A percentile compares a stretch with the other conserved stretches of the same genome.
phyloP scores from a whole-genome alignment of 2,329 filamentous ascomycete species.

The Diaporthe sp. region DNA sequence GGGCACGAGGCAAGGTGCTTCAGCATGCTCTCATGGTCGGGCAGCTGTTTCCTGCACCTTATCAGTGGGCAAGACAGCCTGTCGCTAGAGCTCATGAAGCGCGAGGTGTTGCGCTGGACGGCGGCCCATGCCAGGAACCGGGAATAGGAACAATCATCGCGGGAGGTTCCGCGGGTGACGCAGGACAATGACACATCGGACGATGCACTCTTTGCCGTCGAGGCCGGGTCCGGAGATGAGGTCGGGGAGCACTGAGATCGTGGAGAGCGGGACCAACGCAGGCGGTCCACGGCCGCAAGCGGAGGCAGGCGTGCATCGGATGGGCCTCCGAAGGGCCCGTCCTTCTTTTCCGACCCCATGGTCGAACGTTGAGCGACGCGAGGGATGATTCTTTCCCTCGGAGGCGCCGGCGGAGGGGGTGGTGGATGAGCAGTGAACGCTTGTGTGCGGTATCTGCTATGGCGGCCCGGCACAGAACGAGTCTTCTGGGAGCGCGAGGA shows the following conservation, averaged over 20 bases:
- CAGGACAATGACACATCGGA: conserved; percentile 29
- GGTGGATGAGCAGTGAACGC: neutral
- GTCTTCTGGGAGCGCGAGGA: conserved; percentile 9
- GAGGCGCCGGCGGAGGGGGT: neutral
- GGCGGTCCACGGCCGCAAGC: conserved; percentile 15
- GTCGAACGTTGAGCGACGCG: neutral
- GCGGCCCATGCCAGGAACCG: conserved; percentile 68
- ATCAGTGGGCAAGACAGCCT: conserved; percentile 63
- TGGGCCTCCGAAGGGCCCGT: conserved; percentile 29
- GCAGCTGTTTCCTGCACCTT: conserved; percentile 60
- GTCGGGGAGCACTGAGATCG: conserved; percentile 17
- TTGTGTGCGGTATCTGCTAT: neutral
- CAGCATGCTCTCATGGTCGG: conserved; percentile 64
- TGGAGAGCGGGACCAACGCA: neutral
- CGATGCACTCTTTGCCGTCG: conserved; percentile 7
- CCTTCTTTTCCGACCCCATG: conserved; percentile 32
- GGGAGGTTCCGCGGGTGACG: conserved; percentile 52
- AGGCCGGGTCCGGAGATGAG: conserved; percentile 8
- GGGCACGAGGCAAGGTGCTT: conserved; percentile 61
- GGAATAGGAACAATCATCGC: conserved; percentile 62
- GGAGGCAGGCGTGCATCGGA: conserved; percentile 20
- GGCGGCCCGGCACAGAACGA: neutral
- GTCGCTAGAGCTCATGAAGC: conserved; percentile 58
- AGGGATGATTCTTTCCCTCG: neutral
- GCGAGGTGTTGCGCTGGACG: conserved; percentile 62